Conservation (phyloP, 306 rosid genomes). For the Cicer cuneatum region DNA sequence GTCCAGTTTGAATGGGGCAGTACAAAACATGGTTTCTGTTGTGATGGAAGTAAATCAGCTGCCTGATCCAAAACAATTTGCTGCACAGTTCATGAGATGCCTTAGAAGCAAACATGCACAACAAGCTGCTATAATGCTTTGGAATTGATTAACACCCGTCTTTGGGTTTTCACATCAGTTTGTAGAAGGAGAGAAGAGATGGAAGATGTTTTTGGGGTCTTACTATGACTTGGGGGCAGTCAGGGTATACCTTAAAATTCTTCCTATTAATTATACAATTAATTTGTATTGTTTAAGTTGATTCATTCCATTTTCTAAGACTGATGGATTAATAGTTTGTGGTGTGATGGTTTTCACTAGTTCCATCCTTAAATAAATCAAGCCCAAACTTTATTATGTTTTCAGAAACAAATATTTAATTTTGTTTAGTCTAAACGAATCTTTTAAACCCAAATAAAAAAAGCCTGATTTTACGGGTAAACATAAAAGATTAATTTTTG, state of each 20-base stretch:
- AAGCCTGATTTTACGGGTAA: too few species aligned
- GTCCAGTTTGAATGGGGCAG: slow-evolving; percentile 22
- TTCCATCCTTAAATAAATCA: too few species aligned
- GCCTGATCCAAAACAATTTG: slow-evolving; percentile 52
- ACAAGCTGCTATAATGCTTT: slow-evolving; percentile 44
- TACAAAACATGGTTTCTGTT: slow-evolving; percentile 46
- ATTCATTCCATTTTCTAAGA: too few species aligned
- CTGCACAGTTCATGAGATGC: slow-evolving; percentile 25
- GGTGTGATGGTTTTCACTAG: too few species aligned
- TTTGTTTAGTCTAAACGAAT: too few species aligned
- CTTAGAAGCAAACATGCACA: slow-evolving; percentile 48
- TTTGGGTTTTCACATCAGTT: slow-evolving; percentile 70
- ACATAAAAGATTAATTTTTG: too few species aligned
- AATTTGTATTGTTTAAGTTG: too few species aligned
- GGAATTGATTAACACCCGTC: slow-evolving; percentile 53
- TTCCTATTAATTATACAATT: not conserved
- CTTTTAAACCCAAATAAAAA: too few species aligned
- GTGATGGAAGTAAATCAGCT: slow-evolving; percentile 52
- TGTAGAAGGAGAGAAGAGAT: slow-evolving; percentile 77
- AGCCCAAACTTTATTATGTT: too few species aligned
- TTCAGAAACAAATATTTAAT: too few species aligned
- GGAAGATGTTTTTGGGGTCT: slow-evolving; percentile 87
- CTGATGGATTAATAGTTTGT: not conserved
- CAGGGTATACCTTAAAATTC: slow-evolving; percentile 57
- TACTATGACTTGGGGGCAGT: slow-evolving; percentile 82